Evolutionary conservation across 495 filamentous ascomycete species (phyloP).

Genomic region (Aspergillus panamensis): DNA sequence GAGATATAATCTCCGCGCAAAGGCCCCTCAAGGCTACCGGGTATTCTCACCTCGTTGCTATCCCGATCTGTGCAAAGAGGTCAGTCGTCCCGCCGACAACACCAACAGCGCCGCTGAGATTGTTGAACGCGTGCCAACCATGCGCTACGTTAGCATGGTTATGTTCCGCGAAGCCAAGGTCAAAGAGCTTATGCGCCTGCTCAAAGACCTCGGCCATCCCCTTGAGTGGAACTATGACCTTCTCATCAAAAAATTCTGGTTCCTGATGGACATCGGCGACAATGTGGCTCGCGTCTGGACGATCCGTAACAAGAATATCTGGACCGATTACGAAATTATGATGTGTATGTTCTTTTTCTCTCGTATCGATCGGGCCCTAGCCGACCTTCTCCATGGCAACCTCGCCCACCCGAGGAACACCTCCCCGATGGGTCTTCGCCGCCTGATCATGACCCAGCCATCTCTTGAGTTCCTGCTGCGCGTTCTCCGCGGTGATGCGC

Average conservation of each 20-base stretch:
- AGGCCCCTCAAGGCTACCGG: no score
- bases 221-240: conserved; percentile 41
- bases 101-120: no score
- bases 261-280: conserved; percentile 58
- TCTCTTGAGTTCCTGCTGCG: conserved; percentile 47
- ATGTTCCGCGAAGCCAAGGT: conserved; percentile 42
- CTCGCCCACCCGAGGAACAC: conserved; percentile 46
- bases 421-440: conserved; percentile 37
- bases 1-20: no score
- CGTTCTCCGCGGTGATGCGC: conserved; percentile 42
- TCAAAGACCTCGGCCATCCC: conserved; percentile 50
- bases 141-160: no score
- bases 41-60: no score
- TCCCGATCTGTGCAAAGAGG: no score
- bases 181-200: conserved; percentile 51
- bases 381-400: conserved; percentile 41
- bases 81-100: no score
- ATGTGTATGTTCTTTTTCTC: conserved; percentile 53
- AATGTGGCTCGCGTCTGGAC: conserved; percentile 45
- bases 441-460: conserved; percentile 59
- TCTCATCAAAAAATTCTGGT: conserved; percentile 61
- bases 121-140: no score
- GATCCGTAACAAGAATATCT: conserved; percentile 46
- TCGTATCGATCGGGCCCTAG: conserved; percentile 47
- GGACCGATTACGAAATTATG: conserved; percentile 52